Base-by-base conservation (phyloP, 169 alveolate genomes). In the Eimeria brunetti region DNA sequence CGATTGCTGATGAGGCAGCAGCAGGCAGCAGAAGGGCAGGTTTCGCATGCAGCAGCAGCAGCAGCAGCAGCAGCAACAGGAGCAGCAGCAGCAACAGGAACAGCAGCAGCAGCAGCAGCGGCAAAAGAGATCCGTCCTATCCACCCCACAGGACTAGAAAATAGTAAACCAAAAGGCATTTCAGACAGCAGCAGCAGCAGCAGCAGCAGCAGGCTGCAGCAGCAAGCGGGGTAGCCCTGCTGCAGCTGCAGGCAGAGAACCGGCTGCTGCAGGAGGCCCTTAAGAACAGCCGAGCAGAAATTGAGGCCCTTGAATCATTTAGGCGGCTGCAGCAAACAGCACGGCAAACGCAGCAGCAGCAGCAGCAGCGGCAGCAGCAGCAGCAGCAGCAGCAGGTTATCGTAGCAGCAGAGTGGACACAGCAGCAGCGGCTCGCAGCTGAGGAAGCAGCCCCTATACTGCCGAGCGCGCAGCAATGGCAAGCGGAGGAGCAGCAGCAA, bases 201-300 rank as follows among this genome's bases (percentile, higher is more conserved):
- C 53, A 76, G 62, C 69, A 38, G 11, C 88, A 41, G 67, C 38
- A 78, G 67, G 8, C 56, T 24, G 84, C 51, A 73, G 56, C 22
- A 36, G 56, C 84, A 4, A 44, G 36, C 5, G 56, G 84, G 8
- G 56, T 11, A 36, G 36, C 44, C 41, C 64, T 46, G 88, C 41
- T 24, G 56, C 60, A 46, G 27, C 64, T 49, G 11, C 88, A 78
- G 53, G 56, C 51, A 30, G 83, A 73, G n/a, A 73, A 73, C 36
- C 53, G 27, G 83, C 56, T 73, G 46, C 60, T 78, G 76, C 90
- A 83, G 53, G 90, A 83, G 76, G 90, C 90, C 1, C 90, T 83
- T 36, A 36, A 53, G 36, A 22, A 22, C 76, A 83, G 75, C 76
- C 30, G 90, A 30, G 60, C 30, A 41, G 60, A 83, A 36, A 56